A percentile compares a stretch with the other conserved stretches of the same genome.
Evolutionary conservation across 352 stramenopile genomes (phyloP).

Genomic region (Globisporangium spiculum): DNA sequence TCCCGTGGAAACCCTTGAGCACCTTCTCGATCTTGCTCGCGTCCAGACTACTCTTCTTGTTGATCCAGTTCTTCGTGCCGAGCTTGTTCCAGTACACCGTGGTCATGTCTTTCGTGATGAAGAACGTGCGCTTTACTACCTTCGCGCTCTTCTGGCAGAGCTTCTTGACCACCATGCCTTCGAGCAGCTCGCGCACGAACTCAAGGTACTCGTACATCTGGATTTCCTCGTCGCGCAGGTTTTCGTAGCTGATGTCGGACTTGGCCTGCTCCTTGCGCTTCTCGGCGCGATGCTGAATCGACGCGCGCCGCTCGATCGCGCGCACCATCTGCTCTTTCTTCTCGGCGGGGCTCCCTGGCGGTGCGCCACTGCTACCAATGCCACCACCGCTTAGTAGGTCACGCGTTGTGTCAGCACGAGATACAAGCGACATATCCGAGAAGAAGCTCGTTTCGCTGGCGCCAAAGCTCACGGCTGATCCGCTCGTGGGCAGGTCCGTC

Average conservation of each 20-base stretch:
- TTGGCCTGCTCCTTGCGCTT: slow-evolving; percentile 42
- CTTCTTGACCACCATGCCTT: slow-evolving; percentile 61
- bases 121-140: slow-evolving; percentile 60
- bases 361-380: not conserved
- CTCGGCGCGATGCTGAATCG: slow-evolving; percentile 44
- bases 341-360: not conserved
- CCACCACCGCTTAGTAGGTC: not conserved
- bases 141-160: slow-evolving; percentile 59
- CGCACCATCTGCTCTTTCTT: slow-evolving; percentile 32
- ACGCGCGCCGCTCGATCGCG: slow-evolving; percentile 35
- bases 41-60: slow-evolving; percentile 50
- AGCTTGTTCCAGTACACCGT: slow-evolving; percentile 56
- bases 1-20: slow-evolving; percentile 42
- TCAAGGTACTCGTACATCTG: slow-evolving; percentile 70
- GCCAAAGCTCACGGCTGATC: slow-evolving; percentile 5
- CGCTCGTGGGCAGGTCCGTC: not conserved
- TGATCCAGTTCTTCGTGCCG: slow-evolving; percentile 39
- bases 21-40: slow-evolving; percentile 43
- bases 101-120: slow-evolving; percentile 45
- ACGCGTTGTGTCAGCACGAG: not conserved
- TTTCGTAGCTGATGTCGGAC: slow-evolving; percentile 65
- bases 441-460: slow-evolving; percentile 20
- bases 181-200: slow-evolving; percentile 60
- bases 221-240: slow-evolving; percentile 56
- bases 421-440: slow-evolving; percentile 2